Base-by-base conservation (phyloP, 1,139 yeast genomes). In the Pichia sp. region DNA sequence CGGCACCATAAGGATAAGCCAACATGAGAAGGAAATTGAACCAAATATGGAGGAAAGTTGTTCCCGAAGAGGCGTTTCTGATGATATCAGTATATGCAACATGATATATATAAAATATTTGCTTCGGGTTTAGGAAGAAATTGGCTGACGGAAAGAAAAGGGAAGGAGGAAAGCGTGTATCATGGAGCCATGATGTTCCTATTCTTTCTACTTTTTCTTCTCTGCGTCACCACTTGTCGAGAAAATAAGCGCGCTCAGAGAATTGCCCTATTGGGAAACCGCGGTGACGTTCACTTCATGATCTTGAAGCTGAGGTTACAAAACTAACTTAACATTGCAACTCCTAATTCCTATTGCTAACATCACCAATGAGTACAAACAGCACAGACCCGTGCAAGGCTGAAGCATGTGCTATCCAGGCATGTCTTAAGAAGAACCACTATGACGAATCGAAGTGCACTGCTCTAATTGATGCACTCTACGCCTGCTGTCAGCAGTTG, bases 1-100 rank as follows among this genome's bases (percentile, higher is more conserved):
- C 2, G 94, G 94, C 54, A 83, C 65, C 46, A 83, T 69, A 37
- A 84, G 64, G n/a, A 84, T 89, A 21, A 84, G 74, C 91, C 91
- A 84, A 57, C 89, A 81, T 2, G 89, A 78, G 36, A 77, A 65
- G 57, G 80, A 74, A 1, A 77, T 74, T 10, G 85, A 79, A 2
- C 89, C 89, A 60, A 79, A 72, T 12, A 80, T 65, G 3, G 84
- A 84, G 3, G 86, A 75, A 19, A 75, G 60, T 14, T 70, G 63
- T 28, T 59, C 55, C 38, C 77, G 59, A 43, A 66, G 47, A 10
- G 34, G 31, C 3, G 38, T 28, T 4, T 34, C 31, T 1, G 39
- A 8, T 18, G n/a, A 4, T 15, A 11, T 11, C 5, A 28, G 31
- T 28, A 15, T 5, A 14, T 8, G 19, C 31, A 28, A 9, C 10